A percentile compares a stretch with the other conserved stretches of the same genome.
Evolutionary conservation across 176 grass and related monocot genomes (phyloP).

Genomic region (Avena atlantica): DNA sequence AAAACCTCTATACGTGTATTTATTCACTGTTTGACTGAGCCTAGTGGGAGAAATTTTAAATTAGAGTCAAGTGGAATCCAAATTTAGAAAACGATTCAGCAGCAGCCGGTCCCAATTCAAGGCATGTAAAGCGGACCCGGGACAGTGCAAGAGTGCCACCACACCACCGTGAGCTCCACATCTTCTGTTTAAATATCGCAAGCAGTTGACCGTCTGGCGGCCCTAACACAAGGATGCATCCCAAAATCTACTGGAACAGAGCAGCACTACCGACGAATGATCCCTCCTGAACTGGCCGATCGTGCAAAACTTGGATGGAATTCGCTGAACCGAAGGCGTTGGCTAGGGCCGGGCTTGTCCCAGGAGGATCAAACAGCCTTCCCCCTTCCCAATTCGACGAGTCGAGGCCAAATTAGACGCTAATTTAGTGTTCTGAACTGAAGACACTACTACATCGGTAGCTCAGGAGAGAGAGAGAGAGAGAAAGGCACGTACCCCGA

Average conservation of each 20-base stretch:
- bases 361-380: not conserved
- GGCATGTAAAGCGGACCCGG: not conserved
- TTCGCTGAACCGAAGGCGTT: not conserved
- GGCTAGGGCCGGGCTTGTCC: not conserved
- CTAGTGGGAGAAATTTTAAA: not conserved
- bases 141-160: not conserved
- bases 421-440: not conserved
- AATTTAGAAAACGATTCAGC: not conserved
- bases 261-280: not conserved
- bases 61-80: not conserved
- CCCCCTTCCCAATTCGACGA: not conserved
- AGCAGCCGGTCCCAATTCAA: not conserved
- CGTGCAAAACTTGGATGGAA: not conserved
- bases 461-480: not conserved
- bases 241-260: not conserved
- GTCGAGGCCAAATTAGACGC: not conserved
- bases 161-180: not conserved
- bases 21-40: not conserved
- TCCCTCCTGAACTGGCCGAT: not conserved
- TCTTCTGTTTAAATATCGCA: not conserved
- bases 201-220: not conserved
- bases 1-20: too few species aligned
- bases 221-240: not conserved
- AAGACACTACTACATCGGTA: not conserved
- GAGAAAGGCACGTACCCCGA: constrained; percentile 38